Conservation (phyloP, 345 rosid genomes). For the Moricandia arvensis region DNA sequence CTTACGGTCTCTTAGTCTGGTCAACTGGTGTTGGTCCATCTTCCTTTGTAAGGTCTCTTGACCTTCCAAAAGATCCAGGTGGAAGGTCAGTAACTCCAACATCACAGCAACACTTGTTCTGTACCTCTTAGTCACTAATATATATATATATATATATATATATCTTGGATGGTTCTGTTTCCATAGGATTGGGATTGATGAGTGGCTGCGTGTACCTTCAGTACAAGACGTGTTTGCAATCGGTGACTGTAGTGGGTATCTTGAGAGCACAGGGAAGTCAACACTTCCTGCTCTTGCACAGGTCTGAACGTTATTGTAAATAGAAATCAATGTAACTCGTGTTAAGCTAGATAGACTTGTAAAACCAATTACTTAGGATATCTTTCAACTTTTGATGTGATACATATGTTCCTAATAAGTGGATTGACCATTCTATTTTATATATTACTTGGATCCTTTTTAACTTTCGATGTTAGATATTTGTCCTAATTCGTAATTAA, state of each 20-base stretch:
- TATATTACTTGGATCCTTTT: too few relatives aligned
- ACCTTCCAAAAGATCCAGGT: slow-evolving; percentile 87
- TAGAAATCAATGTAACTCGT: background rate
- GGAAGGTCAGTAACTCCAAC: slow-evolving; percentile 59
- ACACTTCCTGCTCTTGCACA: slow-evolving; percentile 98
- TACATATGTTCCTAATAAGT: too few relatives aligned
- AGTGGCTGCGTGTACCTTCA: slow-evolving; percentile 88
- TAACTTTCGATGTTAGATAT: too few relatives aligned
- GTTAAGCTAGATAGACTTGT: too few relatives aligned
- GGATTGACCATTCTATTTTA: too few relatives aligned
- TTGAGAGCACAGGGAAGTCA: slow-evolving; percentile 80
- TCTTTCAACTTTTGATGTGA: too few relatives aligned
- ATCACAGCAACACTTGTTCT: background rate
- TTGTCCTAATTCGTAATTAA: too few relatives aligned
- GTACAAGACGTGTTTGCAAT: slow-evolving; percentile 77
- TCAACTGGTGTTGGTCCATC: slow-evolving; percentile 98
- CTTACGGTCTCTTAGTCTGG: slow-evolving; percentile 88
- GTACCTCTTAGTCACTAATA: background rate
- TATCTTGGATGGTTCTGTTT: background rate
- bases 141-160: too few relatives aligned
- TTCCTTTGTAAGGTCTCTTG: slow-evolving; percentile 63
- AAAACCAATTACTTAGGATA: too few relatives aligned
- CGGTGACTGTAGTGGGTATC: slow-evolving; percentile 97
- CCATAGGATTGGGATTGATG: slow-evolving; percentile 81
- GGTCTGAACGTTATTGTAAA: slow-evolving; percentile 38